Evolutionary conservation across 805 yeast species (phyloP).

Genomic region (Saccharomycopsis javanensis): DNA sequence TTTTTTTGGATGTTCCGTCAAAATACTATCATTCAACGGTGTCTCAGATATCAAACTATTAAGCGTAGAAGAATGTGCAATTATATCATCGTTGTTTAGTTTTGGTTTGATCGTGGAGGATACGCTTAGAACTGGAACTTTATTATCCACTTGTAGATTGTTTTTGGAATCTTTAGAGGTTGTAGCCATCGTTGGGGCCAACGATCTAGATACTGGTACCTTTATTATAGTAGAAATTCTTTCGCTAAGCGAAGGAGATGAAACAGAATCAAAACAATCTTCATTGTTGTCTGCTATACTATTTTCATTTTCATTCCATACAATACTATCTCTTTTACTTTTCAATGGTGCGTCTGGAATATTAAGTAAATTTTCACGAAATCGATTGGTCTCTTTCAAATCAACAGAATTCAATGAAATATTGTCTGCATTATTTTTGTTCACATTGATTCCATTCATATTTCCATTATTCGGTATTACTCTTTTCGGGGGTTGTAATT

Average conservation of each 20-base stretch:
- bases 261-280: neutral
- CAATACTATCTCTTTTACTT: neutral
- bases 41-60: neutral
- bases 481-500: neutral
- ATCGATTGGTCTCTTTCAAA: neutral
- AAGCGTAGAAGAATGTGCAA: neutral
- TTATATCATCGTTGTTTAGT: neutral
- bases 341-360: neutral
- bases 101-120: neutral
- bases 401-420: neutral
- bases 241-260: neutral
- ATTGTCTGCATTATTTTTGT: neutral
- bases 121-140: neutral
- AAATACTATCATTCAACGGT: neutral
- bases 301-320: neutral
- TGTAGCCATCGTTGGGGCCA: neutral
- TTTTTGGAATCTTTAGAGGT: neutral
- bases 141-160: neutral
- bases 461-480: neutral
- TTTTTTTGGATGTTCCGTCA: neutral
- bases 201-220: neutral
- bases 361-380: neutral
- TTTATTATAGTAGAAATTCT: neutral
- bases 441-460: neutral
- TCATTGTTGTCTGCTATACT: neutral